Base-by-base conservation (phyloP, 1,139 yeast genomes). In the Diutina neorugosa region DNA sequence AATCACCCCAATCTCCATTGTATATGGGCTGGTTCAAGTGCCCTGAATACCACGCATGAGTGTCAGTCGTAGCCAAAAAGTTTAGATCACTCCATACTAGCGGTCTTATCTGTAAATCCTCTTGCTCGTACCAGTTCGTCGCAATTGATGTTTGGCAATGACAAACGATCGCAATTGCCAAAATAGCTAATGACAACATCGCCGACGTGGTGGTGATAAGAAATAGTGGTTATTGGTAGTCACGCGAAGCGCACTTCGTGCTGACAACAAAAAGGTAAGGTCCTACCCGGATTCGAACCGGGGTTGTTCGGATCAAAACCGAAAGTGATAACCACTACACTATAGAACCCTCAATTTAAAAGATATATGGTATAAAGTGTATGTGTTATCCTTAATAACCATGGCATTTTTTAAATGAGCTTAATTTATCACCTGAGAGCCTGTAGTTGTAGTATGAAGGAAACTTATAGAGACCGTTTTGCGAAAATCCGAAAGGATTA, bases 281-380 rank as follows among this genome's bases (percentile, higher is more conserved):
- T 84, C 89, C 82, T 81, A 81, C 89, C 90, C 90, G 90, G 91
- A 83, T 82, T 84, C 91, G 91, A 85, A 84, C 91, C 85, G 91
- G 89, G 89, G 91, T 85, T 82, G 81, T 76, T 72, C 83, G 90
- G 89, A 83, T 71, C 77, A 72, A 67, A 72, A 71, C 77, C 76
- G 66, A 68, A 65, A 62, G 77, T 72, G 77, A 72, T 72, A 70
- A 71, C 77, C 76, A 69, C 77, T 72, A 72, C 77, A 71, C 76
- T 71, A 72, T 69, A 68, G 70, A 70, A 71, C 50, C 49, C 34
- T 27, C n/a, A 12, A 31, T 23, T n/a, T n/a, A n/a, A n/a, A n/a
- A n/a, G n/a, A n/a, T n/a, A n/a, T n/a, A n/a, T n/a, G n/a, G n/a
- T n/a, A n/a, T n/a, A n/a, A n/a, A n/a, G n/a, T n/a, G n/a, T n/a